These are phyloP conservation scores for Abelmoschus esculentus DNA, from an alignment of 345 rosid species.

Conservation along the genomic window DNA sequence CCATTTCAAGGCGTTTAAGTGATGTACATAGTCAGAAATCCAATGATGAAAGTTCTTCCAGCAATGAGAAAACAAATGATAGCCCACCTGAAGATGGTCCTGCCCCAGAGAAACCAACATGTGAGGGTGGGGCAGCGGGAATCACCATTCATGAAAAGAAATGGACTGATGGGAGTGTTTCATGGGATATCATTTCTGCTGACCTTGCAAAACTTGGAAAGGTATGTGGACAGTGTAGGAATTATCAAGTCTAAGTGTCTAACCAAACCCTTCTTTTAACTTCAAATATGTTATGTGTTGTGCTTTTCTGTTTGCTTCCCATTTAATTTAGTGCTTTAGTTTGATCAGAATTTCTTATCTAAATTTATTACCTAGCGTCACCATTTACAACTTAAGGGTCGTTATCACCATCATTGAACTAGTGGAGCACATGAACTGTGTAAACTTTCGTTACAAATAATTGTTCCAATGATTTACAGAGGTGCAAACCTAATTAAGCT, in stretches of 20 bases:
- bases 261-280: background rate
- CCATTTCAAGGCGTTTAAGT: slow-evolving; percentile 77
- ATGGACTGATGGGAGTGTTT: slow-evolving; percentile 90
- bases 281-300: background rate
- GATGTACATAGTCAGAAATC: slow-evolving; percentile 51
- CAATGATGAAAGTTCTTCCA: slow-evolving; percentile 31
- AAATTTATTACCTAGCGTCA: background rate
- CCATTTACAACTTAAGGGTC: no score
- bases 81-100: slow-evolving; percentile 36
- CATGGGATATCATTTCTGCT: slow-evolving; percentile 44
- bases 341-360: background rate
- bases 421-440: no score
- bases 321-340: background rate
- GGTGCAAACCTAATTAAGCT: no score
- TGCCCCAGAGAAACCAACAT: slow-evolving; percentile 26
- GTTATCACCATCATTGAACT: no score
- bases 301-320: slow-evolving; percentile 1
- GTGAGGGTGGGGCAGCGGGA: slow-evolving; percentile 30
- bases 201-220: slow-evolving; percentile 65
- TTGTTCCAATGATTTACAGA: no score
- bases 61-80: slow-evolving; percentile 40
- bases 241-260: slow-evolving; percentile 1
- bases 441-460: no score
- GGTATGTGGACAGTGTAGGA: slow-evolving; percentile 28
- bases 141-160: slow-evolving; percentile 72